Conservation (phyloP, 192 early-diverging fungal genomes). For the Lobosporangium transversale region DNA sequence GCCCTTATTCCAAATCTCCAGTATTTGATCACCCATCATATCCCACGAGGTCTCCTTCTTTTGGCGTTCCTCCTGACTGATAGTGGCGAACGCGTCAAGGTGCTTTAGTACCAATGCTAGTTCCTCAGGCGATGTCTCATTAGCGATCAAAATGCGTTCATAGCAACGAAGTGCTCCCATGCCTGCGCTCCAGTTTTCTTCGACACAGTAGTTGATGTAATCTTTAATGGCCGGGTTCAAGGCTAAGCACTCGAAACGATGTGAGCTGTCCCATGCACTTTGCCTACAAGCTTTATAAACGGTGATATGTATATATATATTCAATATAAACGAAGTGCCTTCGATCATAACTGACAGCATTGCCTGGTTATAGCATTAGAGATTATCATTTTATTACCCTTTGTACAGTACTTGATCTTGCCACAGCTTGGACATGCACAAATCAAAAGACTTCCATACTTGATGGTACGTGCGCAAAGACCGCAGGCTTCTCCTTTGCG, state of each 20-base stretch:
- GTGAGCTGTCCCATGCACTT: conserved; percentile 59
- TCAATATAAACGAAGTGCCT: no score
- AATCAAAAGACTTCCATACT: conserved; percentile 31
- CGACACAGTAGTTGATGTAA: conserved; percentile 55
- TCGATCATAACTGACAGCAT: no score
- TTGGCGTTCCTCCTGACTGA: conserved; percentile 63
- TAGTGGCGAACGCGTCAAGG: conserved; percentile 65
- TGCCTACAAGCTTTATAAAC: conserved; percentile 53
- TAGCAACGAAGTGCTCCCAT: conserved; percentile 62
- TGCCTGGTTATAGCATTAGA: not conserved
- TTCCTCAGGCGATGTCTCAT: conserved; percentile 55
- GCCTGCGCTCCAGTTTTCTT: conserved; percentile 58
- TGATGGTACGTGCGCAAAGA: conserved; percentile 62
- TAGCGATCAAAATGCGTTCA: conserved; percentile 56
- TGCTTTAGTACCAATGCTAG: conserved; percentile 54
- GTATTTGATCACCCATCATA: conserved; percentile 57
- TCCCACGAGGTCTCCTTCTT: conserved; percentile 67
- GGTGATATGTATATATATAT: no score
- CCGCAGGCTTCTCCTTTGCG: conserved; percentile 61
- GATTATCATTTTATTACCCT: no score
- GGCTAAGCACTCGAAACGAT: conserved; percentile 55
- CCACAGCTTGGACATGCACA: conserved; percentile 53
- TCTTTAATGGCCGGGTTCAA: conserved; percentile 55
- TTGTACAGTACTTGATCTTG: conserved; percentile 59
- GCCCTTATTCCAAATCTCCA: conserved; percentile 56